A percentile compares a stretch with the other conserved stretches of the same genome.
These are phyloP conservation scores for Achaetomium macrosporum DNA, from an alignment of 2,329 filamentous ascomycete genomes.

Conservation along the genomic window DNA sequence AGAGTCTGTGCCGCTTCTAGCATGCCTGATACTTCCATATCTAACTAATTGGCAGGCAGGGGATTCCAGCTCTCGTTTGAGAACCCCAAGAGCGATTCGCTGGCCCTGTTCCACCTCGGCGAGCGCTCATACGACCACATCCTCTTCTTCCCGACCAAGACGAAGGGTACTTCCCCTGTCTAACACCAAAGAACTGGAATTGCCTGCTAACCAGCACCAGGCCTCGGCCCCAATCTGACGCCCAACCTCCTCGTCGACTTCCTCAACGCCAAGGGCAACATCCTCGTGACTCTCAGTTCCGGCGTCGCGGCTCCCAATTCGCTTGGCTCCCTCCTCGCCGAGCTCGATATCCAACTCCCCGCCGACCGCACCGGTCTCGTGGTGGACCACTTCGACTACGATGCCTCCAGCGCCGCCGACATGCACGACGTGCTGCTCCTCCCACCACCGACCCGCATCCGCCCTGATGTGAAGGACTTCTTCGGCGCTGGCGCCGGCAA, in stretches of 20 bases:
- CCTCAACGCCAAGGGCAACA: slow-evolving; percentile 84
- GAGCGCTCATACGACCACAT: slow-evolving; percentile 89
- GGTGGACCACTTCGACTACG: slow-evolving; percentile 95
- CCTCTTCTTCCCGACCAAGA: slow-evolving; percentile 78
- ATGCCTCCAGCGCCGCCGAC: slow-evolving; percentile 67
- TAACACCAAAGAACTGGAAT: neutral
- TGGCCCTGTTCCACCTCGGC: slow-evolving; percentile 78
- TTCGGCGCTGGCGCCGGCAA: slow-evolving; percentile 59
- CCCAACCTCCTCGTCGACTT: slow-evolving; percentile 85
- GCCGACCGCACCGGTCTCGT: slow-evolving; percentile 77
- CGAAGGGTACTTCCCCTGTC: slow-evolving; percentile 60
- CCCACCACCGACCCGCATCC: slow-evolving; percentile 58
- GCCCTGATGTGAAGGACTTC: slow-evolving; percentile 67
- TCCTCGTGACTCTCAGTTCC: slow-evolving; percentile 78
- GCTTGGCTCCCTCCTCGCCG: slow-evolving; percentile 71
- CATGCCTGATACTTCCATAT: neutral
- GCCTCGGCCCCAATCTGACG: slow-evolving; percentile 81
- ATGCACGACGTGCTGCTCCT: slow-evolving; percentile 85
- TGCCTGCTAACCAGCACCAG: slow-evolving; percentile 35
- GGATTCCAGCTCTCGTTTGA: slow-evolving; percentile 77
- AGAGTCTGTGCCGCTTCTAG: slow-evolving; percentile 42
- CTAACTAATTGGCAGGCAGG: slow-evolving; percentile 51
- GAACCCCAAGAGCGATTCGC: slow-evolving; percentile 71
- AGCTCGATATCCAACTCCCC: slow-evolving; percentile 86
- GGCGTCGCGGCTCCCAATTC: slow-evolving; percentile 63